These are phyloP conservation scores for Sugiyamaella novakii DNA, from an alignment of 1,139 yeast genomes.

Conservation along the genomic window DNA sequence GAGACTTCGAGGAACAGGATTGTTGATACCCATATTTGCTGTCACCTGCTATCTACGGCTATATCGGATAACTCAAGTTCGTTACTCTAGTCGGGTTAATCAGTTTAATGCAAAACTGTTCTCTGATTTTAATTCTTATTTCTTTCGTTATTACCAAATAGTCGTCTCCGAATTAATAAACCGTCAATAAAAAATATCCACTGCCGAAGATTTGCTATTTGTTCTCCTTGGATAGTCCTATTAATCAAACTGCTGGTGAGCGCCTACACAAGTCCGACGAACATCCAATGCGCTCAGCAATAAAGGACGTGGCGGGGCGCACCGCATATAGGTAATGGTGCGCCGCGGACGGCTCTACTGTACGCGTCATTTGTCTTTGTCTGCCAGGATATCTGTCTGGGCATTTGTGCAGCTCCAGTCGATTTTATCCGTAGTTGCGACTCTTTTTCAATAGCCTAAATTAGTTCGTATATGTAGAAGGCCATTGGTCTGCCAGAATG, in stretches of 20 bases:
- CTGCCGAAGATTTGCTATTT: not conserved
- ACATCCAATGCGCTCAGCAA: constrained; percentile 1
- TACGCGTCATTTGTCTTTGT: no score
- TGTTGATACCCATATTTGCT: constrained; percentile 68
- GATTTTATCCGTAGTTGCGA: no score
- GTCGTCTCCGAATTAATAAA: no score
- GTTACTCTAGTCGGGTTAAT: not conserved
- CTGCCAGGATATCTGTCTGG: no score
- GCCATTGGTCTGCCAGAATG: no score
- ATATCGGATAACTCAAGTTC: constrained; percentile 1
- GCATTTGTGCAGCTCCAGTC: no score
- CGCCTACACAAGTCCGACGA: not conserved
- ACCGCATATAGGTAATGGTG: not conserved
- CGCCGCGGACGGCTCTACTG: not conserved
- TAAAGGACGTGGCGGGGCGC: constrained; percentile 16
- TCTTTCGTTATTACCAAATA: not conserved
- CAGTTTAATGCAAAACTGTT: not conserved
- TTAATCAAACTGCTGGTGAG: not conserved
- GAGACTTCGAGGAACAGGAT: constrained; percentile 92
- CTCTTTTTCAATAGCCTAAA: no score
- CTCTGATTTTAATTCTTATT: not conserved
- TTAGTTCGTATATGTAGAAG: no score
- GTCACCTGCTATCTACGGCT: not conserved
- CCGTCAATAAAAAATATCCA: not conserved
- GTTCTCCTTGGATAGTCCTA: not conserved